These are phyloP conservation scores for Geoglossum glabrum DNA, from an alignment of 495 filamentous ascomycete genomes.

Conservation along the genomic window DNA sequence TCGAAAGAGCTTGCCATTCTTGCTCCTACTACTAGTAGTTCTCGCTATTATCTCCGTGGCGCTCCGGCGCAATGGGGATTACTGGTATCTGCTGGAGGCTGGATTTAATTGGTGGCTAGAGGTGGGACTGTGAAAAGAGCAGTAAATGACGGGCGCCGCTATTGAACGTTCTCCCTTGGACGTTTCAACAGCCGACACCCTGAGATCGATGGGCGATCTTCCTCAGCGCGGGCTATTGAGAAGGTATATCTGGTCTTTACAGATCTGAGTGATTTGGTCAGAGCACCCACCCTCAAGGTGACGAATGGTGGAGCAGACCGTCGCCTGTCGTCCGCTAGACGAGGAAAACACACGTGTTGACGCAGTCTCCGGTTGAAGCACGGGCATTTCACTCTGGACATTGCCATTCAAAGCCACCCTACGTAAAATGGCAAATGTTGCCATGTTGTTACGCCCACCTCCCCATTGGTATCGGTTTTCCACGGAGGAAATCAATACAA, in stretches of 20 bases:
- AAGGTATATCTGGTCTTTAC: background rate
- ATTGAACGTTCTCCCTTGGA: background rate
- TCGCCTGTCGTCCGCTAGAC: background rate
- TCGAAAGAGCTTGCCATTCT: slow-evolving; percentile 24
- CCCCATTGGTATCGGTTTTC: background rate
- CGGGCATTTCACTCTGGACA: background rate
- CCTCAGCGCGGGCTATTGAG: background rate
- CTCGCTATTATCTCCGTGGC: background rate
- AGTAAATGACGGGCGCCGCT: background rate
- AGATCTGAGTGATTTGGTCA: background rate
- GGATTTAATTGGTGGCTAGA: background rate
- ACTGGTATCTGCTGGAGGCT: background rate
- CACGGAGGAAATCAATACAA: background rate
- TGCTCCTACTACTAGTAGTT: background rate
- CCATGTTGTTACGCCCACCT: slow-evolving; percentile 6
- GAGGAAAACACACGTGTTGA: background rate
- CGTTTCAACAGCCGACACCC: background rate
- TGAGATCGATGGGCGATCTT: background rate
- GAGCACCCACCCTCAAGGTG: background rate
- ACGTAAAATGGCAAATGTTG: background rate
- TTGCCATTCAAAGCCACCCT: background rate
- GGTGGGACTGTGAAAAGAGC: background rate
- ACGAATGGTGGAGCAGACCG: background rate
- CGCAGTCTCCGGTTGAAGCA: background rate
- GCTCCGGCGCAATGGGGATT: background rate